Evolutionary conservation across 2,329 filamentous ascomycete genomes (phyloP).

Genomic region (Cordyceps cicadae): DNA sequence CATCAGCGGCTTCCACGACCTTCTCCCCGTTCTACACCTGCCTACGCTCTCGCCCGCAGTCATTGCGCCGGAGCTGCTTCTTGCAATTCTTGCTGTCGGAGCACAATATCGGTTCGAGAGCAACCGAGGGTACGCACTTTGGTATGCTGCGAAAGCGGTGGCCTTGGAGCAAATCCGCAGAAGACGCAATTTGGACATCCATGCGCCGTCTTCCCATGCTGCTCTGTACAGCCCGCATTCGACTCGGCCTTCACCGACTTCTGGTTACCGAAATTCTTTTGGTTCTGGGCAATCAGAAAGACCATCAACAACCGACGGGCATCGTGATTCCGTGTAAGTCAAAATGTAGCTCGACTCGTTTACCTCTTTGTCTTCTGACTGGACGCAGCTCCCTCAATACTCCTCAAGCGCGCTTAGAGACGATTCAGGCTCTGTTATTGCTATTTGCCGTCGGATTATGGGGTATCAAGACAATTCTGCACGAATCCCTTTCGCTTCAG

Average conservation of each 20-base stretch:
- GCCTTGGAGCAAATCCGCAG: slow-evolving; percentile 51
- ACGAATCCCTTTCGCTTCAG: slow-evolving; percentile 51
- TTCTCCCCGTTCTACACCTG: slow-evolving; percentile 55
- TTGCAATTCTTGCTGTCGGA: slow-evolving; percentile 60
- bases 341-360: background rate
- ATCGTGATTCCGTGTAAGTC: slow-evolving; percentile 51
- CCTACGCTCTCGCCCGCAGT: slow-evolving; percentile 56
- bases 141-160: slow-evolving; percentile 53
- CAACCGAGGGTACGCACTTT: slow-evolving; percentile 49
- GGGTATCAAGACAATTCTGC: slow-evolving; percentile 52
- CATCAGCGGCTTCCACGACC: slow-evolving; percentile 55
- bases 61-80: slow-evolving; percentile 58
- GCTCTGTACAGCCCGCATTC: slow-evolving; percentile 53
- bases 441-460: slow-evolving; percentile 53
- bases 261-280: slow-evolving; percentile 50
- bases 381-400: slow-evolving; percentile 46
- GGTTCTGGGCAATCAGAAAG: slow-evolving; percentile 50
- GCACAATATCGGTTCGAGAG: slow-evolving; percentile 58
- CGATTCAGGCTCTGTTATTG: slow-evolving; percentile 54
- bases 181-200: slow-evolving; percentile 48
- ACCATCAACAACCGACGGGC: slow-evolving; percentile 48
- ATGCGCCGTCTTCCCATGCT: slow-evolving; percentile 47
- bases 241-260: slow-evolving; percentile 49
- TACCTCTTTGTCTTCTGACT: background rate
- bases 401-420: slow-evolving; percentile 52